phyloP scores from a whole-genome alignment of 164 flowering plant genomes.

The Vitis rupestris region DNA sequence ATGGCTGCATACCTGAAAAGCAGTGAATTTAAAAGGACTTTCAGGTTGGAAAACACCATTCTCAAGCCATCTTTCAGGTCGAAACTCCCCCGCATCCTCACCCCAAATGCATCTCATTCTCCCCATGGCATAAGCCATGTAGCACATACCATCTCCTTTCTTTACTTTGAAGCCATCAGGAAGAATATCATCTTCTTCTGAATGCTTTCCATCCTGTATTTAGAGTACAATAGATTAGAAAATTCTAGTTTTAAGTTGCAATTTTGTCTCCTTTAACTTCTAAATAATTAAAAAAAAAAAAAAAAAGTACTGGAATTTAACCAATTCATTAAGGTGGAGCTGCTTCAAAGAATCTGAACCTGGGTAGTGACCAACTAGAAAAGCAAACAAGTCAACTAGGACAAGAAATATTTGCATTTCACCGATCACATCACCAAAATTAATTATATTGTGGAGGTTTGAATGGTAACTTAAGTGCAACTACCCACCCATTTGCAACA shows the following conservation, averaged over 20 bases:
- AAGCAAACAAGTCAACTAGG: too few relatives aligned
- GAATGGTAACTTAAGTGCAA: too few relatives aligned
- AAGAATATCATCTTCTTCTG: conserved; percentile 24
- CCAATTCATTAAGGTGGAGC: too few relatives aligned
- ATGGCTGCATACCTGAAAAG: conserved; percentile 16
- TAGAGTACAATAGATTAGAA: neutral
- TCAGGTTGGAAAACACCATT: conserved; percentile 22
- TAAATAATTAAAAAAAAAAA: too few relatives aligned
- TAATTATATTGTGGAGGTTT: too few relatives aligned
- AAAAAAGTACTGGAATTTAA: too few relatives aligned
- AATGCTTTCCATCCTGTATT: conserved; percentile 16
- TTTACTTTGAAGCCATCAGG: conserved; percentile 38
- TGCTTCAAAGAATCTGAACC: too few relatives aligned
- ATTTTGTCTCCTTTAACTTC: neutral
- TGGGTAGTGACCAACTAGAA: too few relatives aligned
- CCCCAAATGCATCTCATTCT: conserved; percentile 46
- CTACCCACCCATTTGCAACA: too few relatives aligned
- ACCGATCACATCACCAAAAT: too few relatives aligned
- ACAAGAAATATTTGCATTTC: too few relatives aligned
- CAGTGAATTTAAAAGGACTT: conserved; percentile 26
- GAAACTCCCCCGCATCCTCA: conserved; percentile 40
- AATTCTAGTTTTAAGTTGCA: neutral
- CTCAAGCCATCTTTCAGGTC: conserved; percentile 46
- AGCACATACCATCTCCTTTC: conserved; percentile 36
- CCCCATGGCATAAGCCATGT: conserved; percentile 43